Evolutionary conservation across 257 asterid species (phyloP).

Genomic region (Solanum paucissectum): DNA sequence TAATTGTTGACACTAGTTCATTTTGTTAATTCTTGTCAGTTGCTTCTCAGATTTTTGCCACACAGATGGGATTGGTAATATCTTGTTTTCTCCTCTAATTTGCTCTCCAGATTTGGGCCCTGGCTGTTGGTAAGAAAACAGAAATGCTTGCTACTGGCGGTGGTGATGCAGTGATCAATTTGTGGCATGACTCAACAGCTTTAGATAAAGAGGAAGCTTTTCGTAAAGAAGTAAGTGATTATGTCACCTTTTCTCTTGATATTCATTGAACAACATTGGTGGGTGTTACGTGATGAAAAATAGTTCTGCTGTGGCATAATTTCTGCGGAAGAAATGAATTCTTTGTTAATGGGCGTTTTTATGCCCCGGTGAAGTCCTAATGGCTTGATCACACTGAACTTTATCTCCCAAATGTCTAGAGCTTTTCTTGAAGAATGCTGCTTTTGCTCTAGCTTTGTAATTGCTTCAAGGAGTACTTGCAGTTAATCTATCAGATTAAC

Average conservation of each 20-base stretch:
- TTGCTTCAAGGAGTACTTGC: background rate
- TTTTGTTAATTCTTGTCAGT: background rate
- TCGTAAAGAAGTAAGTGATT: slow-evolving; percentile 65
- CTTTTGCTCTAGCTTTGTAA: background rate
- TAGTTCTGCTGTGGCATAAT: background rate
- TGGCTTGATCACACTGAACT: background rate
- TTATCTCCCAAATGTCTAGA: background rate
- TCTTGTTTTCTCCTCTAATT: background rate
- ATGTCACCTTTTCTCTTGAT: background rate
- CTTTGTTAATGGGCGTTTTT: background rate
- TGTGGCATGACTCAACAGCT: slow-evolving; percentile 97
- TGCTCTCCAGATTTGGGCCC: slow-evolving; percentile 75
- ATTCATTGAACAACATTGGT: background rate
- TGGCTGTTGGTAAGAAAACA: slow-evolving; percentile 84
- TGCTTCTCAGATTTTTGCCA: background rate
- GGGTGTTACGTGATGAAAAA: background rate
- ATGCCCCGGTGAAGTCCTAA: background rate
- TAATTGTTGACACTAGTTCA: background rate
- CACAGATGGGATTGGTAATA: background rate
- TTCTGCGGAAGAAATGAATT: background rate
- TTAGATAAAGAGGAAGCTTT: slow-evolving; percentile 85
- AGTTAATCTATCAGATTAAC: background rate
- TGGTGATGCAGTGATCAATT: slow-evolving; percentile 78
- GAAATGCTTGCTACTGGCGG: slow-evolving; percentile 98
- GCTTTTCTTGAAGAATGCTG: background rate